Evolutionary conservation across 2,329 filamentous ascomycete species (phyloP).

Genomic region (Bipolaris sorokiniana): DNA sequence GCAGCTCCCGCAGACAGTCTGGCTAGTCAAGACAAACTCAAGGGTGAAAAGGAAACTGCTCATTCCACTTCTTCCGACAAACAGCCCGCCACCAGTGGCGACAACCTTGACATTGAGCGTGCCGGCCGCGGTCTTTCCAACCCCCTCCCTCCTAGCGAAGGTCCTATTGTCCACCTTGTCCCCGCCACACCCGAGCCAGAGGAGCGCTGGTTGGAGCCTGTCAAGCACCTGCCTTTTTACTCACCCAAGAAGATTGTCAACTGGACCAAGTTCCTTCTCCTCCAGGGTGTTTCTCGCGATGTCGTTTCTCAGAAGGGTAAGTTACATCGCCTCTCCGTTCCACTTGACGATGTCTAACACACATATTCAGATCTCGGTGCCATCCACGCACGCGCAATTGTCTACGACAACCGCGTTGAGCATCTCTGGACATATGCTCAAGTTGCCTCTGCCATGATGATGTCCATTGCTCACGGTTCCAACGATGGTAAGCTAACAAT

Average conservation of each 20-base stretch:
- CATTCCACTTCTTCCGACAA: constrained; percentile 7
- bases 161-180: constrained; percentile 5
- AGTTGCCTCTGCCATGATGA: constrained; percentile 66
- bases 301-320: constrained; percentile 36
- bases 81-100: constrained; percentile 3
- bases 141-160: constrained; percentile 8
- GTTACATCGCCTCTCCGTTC: neutral
- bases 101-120: constrained; percentile 8
- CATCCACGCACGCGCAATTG: constrained; percentile 51
- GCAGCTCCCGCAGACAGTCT: constrained; percentile 22
- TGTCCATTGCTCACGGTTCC: constrained; percentile 73
- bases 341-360: neutral
- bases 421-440: constrained; percentile 56
- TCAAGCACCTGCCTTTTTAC: constrained; percentile 37
- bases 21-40: constrained; percentile 12
- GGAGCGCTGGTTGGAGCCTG: constrained; percentile 46
- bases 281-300: constrained; percentile 53
- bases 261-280: constrained; percentile 54
- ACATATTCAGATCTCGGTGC: constrained; percentile 34
- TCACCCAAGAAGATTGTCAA: constrained; percentile 45
- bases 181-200: constrained; percentile 35
- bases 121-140: constrained; percentile 11
- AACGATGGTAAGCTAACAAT: constrained; percentile 57
- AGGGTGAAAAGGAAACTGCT: constrained; percentile 7
- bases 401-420: constrained; percentile 56